Evolutionary conservation across 768 basidiomycete species (phyloP).

Genomic region (Mycena filopes): DNA sequence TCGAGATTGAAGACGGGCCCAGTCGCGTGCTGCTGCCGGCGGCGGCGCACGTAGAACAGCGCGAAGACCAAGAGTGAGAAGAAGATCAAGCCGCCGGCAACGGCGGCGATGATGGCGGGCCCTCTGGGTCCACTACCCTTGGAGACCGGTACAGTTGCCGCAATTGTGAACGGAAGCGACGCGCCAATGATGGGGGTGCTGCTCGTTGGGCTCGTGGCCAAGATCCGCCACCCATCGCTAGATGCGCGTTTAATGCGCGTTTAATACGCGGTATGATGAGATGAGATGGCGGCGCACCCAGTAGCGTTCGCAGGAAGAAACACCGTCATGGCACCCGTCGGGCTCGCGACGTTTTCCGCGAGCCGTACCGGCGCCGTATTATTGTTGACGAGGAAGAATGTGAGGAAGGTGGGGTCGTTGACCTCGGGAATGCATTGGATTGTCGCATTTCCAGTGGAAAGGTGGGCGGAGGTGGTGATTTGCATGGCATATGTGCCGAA

Average conservation of each 20-base stretch:
- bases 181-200: neutral
- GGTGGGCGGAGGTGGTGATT: conserved; percentile 20
- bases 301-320: conserved; percentile 15
- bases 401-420: neutral
- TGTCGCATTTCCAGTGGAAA: conserved; percentile 15
- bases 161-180: conserved; percentile 10
- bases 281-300: conserved; percentile 20
- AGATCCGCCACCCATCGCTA: conserved; percentile 22
- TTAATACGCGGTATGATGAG: conserved; percentile 1
- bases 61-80: conserved; percentile 17
- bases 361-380: neutral
- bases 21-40: conserved; percentile 12
- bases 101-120: conserved; percentile 16
- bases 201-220: conserved; percentile 2
- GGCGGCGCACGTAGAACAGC: conserved; percentile 27
- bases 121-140: neutral
- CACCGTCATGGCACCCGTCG: conserved; percentile 2
- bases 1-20: conserved; percentile 24
- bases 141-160: neutral
- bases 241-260: neutral
- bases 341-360: neutral
- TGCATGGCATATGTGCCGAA: conserved; percentile 22
- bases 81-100: conserved; percentile 7
- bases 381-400: conserved; percentile 19
- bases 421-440: conserved; percentile 15